Base-by-base conservation (phyloP, 176 grass and related monocot species). In the Hordeum marinum region DNA sequence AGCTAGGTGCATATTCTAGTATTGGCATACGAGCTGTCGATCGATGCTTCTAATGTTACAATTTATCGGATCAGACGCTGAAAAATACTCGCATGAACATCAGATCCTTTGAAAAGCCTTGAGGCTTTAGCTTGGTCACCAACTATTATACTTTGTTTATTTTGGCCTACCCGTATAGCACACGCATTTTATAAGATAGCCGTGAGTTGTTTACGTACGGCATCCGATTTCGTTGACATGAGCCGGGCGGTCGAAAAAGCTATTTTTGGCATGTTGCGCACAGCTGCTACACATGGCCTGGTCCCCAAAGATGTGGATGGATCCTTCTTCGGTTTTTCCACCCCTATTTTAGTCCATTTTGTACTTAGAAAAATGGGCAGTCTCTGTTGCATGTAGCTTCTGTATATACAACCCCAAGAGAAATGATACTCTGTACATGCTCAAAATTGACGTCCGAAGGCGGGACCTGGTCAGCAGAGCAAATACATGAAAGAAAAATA, bases 171-270 rank as follows among this genome's bases (percentile, higher is more conserved):
- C 23, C 1, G 40, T 10, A 5, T 41, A 41, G 6, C 5, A 0
- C 20, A 20, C 25, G 13, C 14, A n/a, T 8, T 34, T 20, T 20
- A 67, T 35, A 3, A 67, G 40, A 24, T 68, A 37, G 15, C 7
- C 3, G 18, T 72, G 69, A 72, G 37, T 45, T 72, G 39, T 26
- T 72, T 43, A 48, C 17, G 81, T 46, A 60, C 1, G 3, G 70
- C 70, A 63, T 50, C 26, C 11, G 8, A 36, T 20, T 20, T 87
- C 24, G 3, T 76, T 68, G 85, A 59, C 45, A 87, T 68, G 69
- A 69, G 69, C 46, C 35, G n/a, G 55, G 70, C 11, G 20, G 70
- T 20, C 35, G 46, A 87, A 87, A 87, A 85, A 87, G 71, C 46
- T 2, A 8, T 21, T 8, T 67, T 87, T 87, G 85, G 61, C 61